Evolutionary conservation across 345 rosid genomes (phyloP), one percentile per base, ranked within the genome.

Genomic region (Aethionema arabicum): DNA sequence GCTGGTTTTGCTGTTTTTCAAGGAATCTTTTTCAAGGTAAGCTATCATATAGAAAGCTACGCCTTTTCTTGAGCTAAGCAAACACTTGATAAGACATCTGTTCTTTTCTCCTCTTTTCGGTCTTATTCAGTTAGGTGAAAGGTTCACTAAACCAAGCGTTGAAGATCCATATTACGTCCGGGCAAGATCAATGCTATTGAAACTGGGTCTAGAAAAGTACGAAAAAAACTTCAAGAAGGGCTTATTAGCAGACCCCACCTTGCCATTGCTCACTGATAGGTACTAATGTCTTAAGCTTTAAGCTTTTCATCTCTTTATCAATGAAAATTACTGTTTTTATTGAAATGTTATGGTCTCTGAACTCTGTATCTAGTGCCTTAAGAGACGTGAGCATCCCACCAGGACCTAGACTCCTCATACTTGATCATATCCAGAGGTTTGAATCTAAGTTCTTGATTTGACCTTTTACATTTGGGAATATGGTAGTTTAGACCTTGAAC

Each of bases 231-330:
- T 93, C 80, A 90, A 80, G 80, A 81, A 69, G 52, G 99, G 99
- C 74, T 69, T 87, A 62, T 72, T 93, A 65, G 89, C 93, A 0
- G 99, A 93, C 45, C 74, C 42, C 50, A 87, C 96, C 31, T 73
- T 93, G 75, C 97, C 99, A 13, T 75, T 93, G 75, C 85, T 93
- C 68, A 93, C 83, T 10, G 97, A 93, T 68, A 84, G 99, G 97
- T 78, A 80, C 74, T 11, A 11, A 4, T 67, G 30, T 15, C 41
- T 54, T 37, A 11, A 67, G 60, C 46, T 63, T 45, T 40, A n/a
- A 39, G 46, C 14, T 7, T 31, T 54, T 32, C 21, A 8, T 41
- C 5, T 45, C 21, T 52, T 7, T 39, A 30, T 58, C 65, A 50
- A 50, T 32, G 9, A 40, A 14, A 59, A 67, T 27, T 46, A 38